Base-by-base conservation (phyloP, 345 rosid genomes). In the Citrus mangshanensis region DNA sequence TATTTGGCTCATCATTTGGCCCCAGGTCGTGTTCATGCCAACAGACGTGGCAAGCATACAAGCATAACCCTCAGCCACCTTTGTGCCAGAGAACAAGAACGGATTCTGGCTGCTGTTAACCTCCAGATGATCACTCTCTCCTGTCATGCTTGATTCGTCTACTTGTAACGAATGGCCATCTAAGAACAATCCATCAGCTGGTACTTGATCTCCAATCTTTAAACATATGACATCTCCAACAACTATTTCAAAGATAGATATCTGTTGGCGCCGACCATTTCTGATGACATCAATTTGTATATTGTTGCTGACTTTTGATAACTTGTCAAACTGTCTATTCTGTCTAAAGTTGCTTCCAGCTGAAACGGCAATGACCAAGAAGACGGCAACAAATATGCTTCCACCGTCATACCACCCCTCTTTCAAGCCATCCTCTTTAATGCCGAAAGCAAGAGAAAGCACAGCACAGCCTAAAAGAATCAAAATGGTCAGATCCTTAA, bases 401-500 rank as follows among this genome's bases (percentile, higher is more conserved):
- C 91, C 95, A 9, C 95, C 94, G 32, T 91, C 95, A 14, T 90
- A 89, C 94, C 97, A 93, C 1, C 94, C 93, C 66, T 89, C 93
- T 73, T 84, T 85, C 3, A 78, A 10, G 13, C 95, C 97, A 14
- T 93, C 75, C 55, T 87, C 86, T 71, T 88, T 88, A 75, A 91
- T 89, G 7, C 92, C 95, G 3, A 88, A 91, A 2, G 80, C 93
- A 14, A 93, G 86, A 42, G 97, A 89, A 51, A 91, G 85, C 14
- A 87, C 85, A 5, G 95, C 93, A 55, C 92, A 88, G 9, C 68
- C 91, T 59, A 91, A 70, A 62, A 89, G 91, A 68, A 91, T 88
- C n/a, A 88, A 73, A n/a, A 89, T 88, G 9, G 92, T 91, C 1
- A 83, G 49, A 81, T 89, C 91, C 14, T 89, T 89, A 65, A 88